phyloP scores from a whole-genome alignment of 768 basidiomycete genomes.

The Lentinula boryana region DNA sequence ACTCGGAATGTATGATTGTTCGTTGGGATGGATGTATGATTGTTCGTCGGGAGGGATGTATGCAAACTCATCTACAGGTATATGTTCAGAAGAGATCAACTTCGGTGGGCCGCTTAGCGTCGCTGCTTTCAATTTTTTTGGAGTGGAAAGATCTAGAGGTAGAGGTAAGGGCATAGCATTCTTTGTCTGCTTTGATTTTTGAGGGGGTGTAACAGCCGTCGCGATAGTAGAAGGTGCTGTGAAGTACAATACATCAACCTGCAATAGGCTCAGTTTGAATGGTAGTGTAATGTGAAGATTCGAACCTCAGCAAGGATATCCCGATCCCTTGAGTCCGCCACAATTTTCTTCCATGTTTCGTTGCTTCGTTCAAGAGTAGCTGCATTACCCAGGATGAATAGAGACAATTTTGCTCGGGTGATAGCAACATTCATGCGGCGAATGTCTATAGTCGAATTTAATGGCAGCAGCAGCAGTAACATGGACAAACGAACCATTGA shows the following conservation, averaged over 20 bases:
- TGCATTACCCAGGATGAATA: slow-evolving; percentile 90
- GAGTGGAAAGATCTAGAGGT: slow-evolving; percentile 32
- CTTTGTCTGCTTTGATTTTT: slow-evolving; percentile 17
- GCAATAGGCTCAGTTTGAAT: not conserved
- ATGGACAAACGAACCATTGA: slow-evolving; percentile 49
- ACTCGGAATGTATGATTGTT: too few relatives aligned
- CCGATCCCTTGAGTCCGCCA: slow-evolving; percentile 68
- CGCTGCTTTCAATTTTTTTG: slow-evolving; percentile 23
- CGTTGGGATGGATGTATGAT: too few relatives aligned
- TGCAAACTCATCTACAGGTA: slow-evolving; percentile 9
- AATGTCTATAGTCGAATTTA: slow-evolving; percentile 36
- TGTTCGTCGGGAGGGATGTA: too few relatives aligned
- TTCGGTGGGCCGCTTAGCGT: slow-evolving; percentile 9
- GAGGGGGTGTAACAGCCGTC: slow-evolving; percentile 10
- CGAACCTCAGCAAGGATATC: slow-evolving; percentile 60
- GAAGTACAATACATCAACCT: slow-evolving; percentile 31
- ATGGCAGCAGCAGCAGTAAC: slow-evolving; percentile 2
- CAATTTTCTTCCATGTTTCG: slow-evolving; percentile 69
- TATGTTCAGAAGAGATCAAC: slow-evolving; percentile 11
- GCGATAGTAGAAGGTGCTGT: slow-evolving; percentile 16
- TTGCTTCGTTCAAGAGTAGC: slow-evolving; percentile 87
- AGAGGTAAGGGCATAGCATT: slow-evolving; percentile 11
- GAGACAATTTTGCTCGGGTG: slow-evolving; percentile 91
- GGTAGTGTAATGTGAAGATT: not conserved
- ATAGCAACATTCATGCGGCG: slow-evolving; percentile 98